phyloP scores from a whole-genome alignment of 768 basidiomycete genomes.

The Trametes punicea region DNA sequence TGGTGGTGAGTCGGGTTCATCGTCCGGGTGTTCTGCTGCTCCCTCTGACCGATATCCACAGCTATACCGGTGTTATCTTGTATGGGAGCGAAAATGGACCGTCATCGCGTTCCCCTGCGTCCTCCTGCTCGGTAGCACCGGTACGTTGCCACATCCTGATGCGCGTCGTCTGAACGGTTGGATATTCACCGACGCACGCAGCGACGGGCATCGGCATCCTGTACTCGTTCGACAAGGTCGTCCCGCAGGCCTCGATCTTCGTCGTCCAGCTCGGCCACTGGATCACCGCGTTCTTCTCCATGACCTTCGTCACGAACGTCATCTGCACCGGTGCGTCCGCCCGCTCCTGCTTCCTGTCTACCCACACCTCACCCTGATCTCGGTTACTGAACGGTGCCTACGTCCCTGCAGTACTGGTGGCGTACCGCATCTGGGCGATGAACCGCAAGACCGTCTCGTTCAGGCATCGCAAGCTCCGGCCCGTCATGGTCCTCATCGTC shows the following conservation, averaged over 20 bases:
- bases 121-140: slow-evolving; percentile 32
- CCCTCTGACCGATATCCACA: slow-evolving; percentile 6
- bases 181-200: slow-evolving; percentile 5
- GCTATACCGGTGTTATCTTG: slow-evolving; percentile 10
- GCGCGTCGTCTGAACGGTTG: background rate
- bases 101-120: slow-evolving; percentile 30
- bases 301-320: slow-evolving; percentile 37
- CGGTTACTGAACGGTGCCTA: background rate
- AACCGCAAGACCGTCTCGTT: slow-evolving; percentile 27
- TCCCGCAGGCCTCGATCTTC: slow-evolving; percentile 33
- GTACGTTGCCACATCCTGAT: slow-evolving; percentile 18
- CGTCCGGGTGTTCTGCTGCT: background rate
- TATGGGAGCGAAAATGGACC: slow-evolving; percentile 14
- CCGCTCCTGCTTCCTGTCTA: background rate
- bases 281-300: slow-evolving; percentile 39
- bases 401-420: slow-evolving; percentile 28
- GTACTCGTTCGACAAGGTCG: slow-evolving; percentile 31
- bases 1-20: background rate
- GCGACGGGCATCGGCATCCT: slow-evolving; percentile 31
- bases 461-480: slow-evolving; percentile 27
- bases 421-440: slow-evolving; percentile 35
- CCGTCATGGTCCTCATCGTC: slow-evolving; percentile 35
- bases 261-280: slow-evolving; percentile 32
- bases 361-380: background rate
- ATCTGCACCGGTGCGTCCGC: slow-evolving; percentile 35